Evolutionary conservation across 306 rosid genomes (phyloP).

Genomic region (Cicer cuneatum): DNA sequence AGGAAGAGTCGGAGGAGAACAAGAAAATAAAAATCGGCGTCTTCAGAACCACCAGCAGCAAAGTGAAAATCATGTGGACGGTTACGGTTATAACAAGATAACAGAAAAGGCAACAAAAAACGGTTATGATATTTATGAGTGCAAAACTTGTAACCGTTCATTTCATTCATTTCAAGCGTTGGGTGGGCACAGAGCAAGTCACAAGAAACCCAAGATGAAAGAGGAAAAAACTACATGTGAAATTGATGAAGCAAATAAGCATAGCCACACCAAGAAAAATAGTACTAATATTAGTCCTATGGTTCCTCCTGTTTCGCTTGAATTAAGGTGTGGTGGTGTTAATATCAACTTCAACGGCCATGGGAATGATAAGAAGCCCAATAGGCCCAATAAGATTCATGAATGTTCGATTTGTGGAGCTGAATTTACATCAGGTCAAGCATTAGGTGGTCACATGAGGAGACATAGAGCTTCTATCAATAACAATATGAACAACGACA

Average conservation of each 20-base stretch:
- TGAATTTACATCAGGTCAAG: conserved; percentile 90
- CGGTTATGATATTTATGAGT: conserved; percentile 65
- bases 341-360: neutral
- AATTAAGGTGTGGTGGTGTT: conserved; percentile 38
- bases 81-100: conserved; percentile 6
- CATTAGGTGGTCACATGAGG: conserved; percentile 96
- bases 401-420: conserved; percentile 94
- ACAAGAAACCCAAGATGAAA: conserved; percentile 63
- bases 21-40: neutral
- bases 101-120: neutral
- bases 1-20: conserved; percentile 27
- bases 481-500: neutral
- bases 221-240: conserved; percentile 42
- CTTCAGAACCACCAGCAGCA: neutral
- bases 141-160: conserved; percentile 88
- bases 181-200: conserved; percentile 97
- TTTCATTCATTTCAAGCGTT: conserved; percentile 98
- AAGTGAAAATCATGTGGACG: neutral
- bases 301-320: conserved; percentile 37
- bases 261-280: conserved; percentile 4
- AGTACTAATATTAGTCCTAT: neutral
- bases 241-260: conserved; percentile 36
- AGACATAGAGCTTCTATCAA: conserved; percentile 61
- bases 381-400: conserved; percentile 58
- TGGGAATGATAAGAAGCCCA: neutral